phyloP scores from a whole-genome alignment of 2,329 filamentous ascomycete genomes.

The Cercospora zeae-maydis region DNA sequence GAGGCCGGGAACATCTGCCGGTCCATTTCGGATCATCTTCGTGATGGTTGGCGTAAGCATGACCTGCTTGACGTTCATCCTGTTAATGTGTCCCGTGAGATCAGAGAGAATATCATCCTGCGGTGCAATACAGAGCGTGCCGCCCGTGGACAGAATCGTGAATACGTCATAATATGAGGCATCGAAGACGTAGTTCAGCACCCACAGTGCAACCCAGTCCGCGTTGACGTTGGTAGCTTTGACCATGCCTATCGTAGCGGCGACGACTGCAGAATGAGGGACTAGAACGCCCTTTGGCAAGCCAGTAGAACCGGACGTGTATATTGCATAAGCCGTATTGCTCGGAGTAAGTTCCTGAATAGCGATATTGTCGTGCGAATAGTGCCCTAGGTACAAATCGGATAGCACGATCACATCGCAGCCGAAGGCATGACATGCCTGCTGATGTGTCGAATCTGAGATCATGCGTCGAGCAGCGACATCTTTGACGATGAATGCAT shows the following conservation, averaged over 20 bases:
- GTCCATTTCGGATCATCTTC: conserved; percentile 36
- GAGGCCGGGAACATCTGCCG: conserved; percentile 39
- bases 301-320: conserved; percentile 19
- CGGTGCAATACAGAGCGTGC: conserved; percentile 48
- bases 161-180: conserved; percentile 39
- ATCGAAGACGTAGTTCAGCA: conserved; percentile 17
- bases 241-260: conserved; percentile 10
- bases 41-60: conserved; percentile 47
- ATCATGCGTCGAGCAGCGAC: not conserved
- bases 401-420: not conserved
- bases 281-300: conserved; percentile 19
- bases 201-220: conserved; percentile 14
- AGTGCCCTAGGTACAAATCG: not conserved
- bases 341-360: not conserved
- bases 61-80: conserved; percentile 41
- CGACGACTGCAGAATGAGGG: conserved; percentile 13
- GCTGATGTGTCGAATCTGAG: not conserved
- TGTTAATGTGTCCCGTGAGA: conserved; percentile 42
- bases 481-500: not conserved
- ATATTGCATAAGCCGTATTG: conserved; percentile 14
- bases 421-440: not conserved
- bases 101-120: conserved; percentile 47
- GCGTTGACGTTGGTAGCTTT: not conserved
- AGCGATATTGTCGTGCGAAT: not conserved
- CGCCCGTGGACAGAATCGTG: conserved; percentile 43